Evolutionary conservation across 768 basidiomycete genomes (phyloP).

Genomic region (Vararia minispora): DNA sequence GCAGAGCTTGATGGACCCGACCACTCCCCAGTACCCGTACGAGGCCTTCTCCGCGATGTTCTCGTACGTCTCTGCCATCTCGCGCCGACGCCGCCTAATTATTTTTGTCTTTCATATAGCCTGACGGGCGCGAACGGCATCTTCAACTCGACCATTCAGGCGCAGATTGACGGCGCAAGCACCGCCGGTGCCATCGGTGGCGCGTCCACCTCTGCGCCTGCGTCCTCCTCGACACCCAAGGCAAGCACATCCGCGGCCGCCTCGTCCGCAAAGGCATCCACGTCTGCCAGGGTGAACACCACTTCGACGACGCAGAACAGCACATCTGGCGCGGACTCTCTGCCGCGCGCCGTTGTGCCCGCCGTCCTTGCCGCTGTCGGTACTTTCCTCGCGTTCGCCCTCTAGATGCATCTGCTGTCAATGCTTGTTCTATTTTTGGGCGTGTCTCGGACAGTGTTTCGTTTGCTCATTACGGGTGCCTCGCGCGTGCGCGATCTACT

Average conservation of each 20-base stretch:
- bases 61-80: conserved; percentile 33
- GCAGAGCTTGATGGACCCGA: conserved; percentile 35
- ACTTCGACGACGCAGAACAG: conserved; percentile 1
- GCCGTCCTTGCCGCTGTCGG: conserved; percentile 12
- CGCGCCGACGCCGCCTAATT: neutral
- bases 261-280: conserved; percentile 4
- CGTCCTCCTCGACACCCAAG: conserved; percentile 15
- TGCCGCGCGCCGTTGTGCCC: conserved; percentile 8
- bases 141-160: conserved; percentile 45
- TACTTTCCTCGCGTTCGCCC: conserved; percentile 10
- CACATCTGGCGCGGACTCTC: conserved; percentile 10
- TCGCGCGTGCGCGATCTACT: too few species aligned
- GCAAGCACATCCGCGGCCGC: conserved; percentile 3
- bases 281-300: conserved; percentile 6
- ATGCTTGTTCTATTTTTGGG: conserved; percentile 6
- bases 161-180: conserved; percentile 51
- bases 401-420: conserved; percentile 5
- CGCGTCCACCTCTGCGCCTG: conserved; percentile 19
- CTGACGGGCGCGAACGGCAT: conserved; percentile 59
- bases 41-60: conserved; percentile 76
- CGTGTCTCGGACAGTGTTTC: too few species aligned
- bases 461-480: too few species aligned
- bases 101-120: conserved; percentile 24
- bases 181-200: conserved; percentile 28
- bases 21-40: conserved; percentile 40